These are phyloP conservation scores for Aspergillus niger DNA, from an alignment of 2,329 filamentous ascomycete genomes.

Conservation along the genomic window DNA sequence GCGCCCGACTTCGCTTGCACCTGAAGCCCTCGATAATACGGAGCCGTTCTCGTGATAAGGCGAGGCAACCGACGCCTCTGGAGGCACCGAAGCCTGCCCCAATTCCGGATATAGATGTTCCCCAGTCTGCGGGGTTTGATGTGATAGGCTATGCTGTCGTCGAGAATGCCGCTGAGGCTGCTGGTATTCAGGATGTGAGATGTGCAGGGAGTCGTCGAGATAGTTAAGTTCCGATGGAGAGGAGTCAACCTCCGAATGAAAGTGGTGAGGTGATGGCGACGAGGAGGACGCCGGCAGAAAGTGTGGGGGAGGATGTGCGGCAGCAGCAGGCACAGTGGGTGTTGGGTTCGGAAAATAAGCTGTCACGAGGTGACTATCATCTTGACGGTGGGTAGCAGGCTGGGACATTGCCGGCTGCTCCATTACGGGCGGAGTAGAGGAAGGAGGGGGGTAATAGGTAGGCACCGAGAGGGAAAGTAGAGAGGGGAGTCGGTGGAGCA, in stretches of 20 bases:
- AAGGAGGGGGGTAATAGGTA: constrained; percentile 12
- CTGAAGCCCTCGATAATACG: constrained; percentile 27
- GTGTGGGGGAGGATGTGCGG: constrained; percentile 17
- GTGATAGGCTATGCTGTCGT: constrained; percentile 7
- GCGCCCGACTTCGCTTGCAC: constrained; percentile 27
- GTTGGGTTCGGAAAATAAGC: constrained; percentile 24
- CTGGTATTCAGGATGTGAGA: constrained; percentile 25
- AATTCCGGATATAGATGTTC: constrained; percentile 23
- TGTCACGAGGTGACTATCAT: constrained; percentile 28
- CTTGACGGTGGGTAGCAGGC: constrained; percentile 38
- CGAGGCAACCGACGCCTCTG: constrained; percentile 27
- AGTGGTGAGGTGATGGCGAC: constrained; percentile 6
- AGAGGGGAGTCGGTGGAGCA: constrained; percentile 19
- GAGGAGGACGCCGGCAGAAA: constrained; percentile 12
- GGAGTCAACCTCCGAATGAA: constrained; percentile 10
- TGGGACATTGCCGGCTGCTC: constrained; percentile 40
- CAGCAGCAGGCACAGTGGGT: constrained; percentile 21
- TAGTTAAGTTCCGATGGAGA: constrained; percentile 24
- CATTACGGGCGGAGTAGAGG: constrained; percentile 28
- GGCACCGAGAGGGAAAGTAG: not conserved
- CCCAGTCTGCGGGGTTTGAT: constrained; percentile 13
- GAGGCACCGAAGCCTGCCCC: constrained; percentile 19
- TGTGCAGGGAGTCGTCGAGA: constrained; percentile 23
- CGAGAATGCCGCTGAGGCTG: constrained; percentile 17
- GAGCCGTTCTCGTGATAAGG: constrained; percentile 27